Base-by-base conservation (phyloP, 805 yeast genomes). In the Priceomyces haplophilus region DNA sequence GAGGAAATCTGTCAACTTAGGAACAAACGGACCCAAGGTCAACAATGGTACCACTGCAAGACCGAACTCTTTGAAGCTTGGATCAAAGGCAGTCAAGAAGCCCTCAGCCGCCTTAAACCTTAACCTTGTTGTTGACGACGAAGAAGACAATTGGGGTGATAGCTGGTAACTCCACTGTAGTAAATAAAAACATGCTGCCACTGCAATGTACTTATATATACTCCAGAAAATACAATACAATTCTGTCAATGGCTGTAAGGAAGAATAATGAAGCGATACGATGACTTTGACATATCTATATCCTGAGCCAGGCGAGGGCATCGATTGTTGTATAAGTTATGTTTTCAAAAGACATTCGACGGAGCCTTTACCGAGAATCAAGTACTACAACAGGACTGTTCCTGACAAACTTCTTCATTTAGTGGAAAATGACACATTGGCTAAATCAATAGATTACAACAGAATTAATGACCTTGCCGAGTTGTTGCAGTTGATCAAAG, bases 71-170 rank as follows among this genome's bases (percentile, higher is more conserved):
- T 50, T 61, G 33, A 60, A 57, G 31, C 48, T 62, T 18, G 62
- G 63, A 7, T 18, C 44, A 7, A 51, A 56, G 16, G 29, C 37
- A 15, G 40, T 38, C n/a, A 49, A 48, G 40, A 53, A 42, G 34
- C 50, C 41, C 0, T 56, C 55, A 1, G 50, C 68, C 2, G 47
- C 60, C 1, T 52, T 63, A 17, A 61, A 61, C 29, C 48, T 62
- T 23, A 54, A 56, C 40, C 43, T 58, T 20, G 46, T 44, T n/a
- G 58, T 53, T 12, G 65, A 57, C 3, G 61, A 55, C 21, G 64
- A 59, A 39, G 54, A 58, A n/a, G 62, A 69, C 64, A 72, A 65
- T 31, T 60, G 51, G 15, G 47, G 45, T 11, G 61, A 51, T 40
- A 58, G 54, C 13, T 58, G 61, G 64, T 57, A 43, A 41, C 11